Percentiles rank a stretch among this genome's conserved stretches.
These are phyloP conservation scores for Mortierella sp. DNA, from an alignment of 371 early-diverging fungal genomes.

Conservation along the genomic window DNA sequence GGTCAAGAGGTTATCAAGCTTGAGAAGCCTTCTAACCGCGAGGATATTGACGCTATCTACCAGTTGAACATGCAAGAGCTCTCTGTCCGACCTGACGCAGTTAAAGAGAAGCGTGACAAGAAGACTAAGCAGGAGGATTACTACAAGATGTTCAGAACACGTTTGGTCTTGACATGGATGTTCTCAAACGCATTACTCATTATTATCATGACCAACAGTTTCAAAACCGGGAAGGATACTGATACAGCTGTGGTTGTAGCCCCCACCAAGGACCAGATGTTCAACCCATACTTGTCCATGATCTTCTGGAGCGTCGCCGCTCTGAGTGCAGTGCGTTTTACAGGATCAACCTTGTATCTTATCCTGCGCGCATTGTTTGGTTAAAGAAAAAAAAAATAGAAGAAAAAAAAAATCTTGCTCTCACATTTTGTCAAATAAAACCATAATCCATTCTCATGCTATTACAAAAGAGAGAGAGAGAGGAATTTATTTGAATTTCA, in stretches of 20 bases:
- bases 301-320: slow-evolving; percentile 85
- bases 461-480: no score
- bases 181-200: slow-evolving; percentile 83
- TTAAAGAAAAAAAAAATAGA: slow-evolving; percentile 4
- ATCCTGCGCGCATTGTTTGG: slow-evolving; percentile 64
- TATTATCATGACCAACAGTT: slow-evolving; percentile 62
- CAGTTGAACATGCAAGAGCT: slow-evolving; percentile 74
- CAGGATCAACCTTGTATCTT: slow-evolving; percentile 78
- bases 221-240: background rate
- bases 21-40: slow-evolving; percentile 44
- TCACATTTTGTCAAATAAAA: no score
- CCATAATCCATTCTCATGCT: no score
- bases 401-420: no score
- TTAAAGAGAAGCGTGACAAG: slow-evolving; percentile 73
- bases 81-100: slow-evolving; percentile 50
- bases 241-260: background rate
- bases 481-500: no score
- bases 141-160: slow-evolving; percentile 88
- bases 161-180: slow-evolving; percentile 88
- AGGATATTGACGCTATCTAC: slow-evolving; percentile 70
- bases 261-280: slow-evolving; percentile 11
- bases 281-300: slow-evolving; percentile 74
- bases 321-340: slow-evolving; percentile 79
- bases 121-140: slow-evolving; percentile 88
- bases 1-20: slow-evolving; percentile 54